phyloP scores from a whole-genome alignment of 2,329 filamentous ascomycete species.

The Grosmannia clavigera region DNA sequence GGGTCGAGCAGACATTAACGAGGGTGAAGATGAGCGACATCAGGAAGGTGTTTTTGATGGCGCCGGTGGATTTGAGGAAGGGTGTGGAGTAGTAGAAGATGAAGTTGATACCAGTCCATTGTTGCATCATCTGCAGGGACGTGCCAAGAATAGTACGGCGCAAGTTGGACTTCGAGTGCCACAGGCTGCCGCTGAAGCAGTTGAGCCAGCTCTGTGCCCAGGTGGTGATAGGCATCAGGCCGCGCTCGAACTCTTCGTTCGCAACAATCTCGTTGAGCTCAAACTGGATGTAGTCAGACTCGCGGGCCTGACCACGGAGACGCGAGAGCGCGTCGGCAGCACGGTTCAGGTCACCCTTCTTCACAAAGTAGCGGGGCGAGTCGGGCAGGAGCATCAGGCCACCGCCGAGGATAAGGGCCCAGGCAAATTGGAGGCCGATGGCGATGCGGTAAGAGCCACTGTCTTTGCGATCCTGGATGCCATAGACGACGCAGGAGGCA shows the following conservation, averaged over 20 bases:
- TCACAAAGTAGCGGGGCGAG: slow-evolving; percentile 76
- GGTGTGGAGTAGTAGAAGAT: slow-evolving; percentile 81
- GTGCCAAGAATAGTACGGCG: slow-evolving; percentile 61
- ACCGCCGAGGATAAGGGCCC: slow-evolving; percentile 60
- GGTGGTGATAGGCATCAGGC: slow-evolving; percentile 49
- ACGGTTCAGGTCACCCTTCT: slow-evolving; percentile 55
- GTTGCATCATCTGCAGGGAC: slow-evolving; percentile 70
- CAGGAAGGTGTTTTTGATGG: slow-evolving; percentile 66
- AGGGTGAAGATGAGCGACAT: slow-evolving; percentile 78
- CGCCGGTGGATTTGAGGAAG: slow-evolving; percentile 69
- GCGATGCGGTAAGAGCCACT: slow-evolving; percentile 67
- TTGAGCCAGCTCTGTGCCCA: slow-evolving; percentile 58
- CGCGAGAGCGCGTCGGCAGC: slow-evolving; percentile 51
- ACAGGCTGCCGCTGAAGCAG: slow-evolving; percentile 54
- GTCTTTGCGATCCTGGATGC: slow-evolving; percentile 47
- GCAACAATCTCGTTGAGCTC: slow-evolving; percentile 79
- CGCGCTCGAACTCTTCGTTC: slow-evolving; percentile 76
- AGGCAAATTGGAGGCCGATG: slow-evolving; percentile 67
- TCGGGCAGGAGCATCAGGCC: slow-evolving; percentile 72
- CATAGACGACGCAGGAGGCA: slow-evolving; percentile 52
- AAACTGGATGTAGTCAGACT: slow-evolving; percentile 63
- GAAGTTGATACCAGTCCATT: slow-evolving; percentile 76
- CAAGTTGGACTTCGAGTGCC: slow-evolving; percentile 51
- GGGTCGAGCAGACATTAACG: slow-evolving; percentile 78
- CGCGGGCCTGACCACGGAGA: slow-evolving; percentile 60